Evolutionary conservation across 257 asterid genomes (phyloP).

Genomic region (Petunia secreta): DNA sequence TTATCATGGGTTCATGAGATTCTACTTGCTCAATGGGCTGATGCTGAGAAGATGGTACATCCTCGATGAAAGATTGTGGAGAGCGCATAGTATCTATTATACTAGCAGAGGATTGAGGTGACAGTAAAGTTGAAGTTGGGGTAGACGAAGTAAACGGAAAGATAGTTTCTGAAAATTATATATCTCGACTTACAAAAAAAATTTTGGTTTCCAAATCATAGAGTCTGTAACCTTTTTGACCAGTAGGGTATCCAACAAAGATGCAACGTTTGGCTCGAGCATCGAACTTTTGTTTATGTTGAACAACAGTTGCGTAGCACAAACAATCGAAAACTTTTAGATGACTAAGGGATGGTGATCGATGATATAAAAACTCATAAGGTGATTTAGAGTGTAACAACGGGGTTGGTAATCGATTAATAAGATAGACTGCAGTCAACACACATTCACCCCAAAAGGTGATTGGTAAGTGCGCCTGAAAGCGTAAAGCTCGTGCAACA

Average conservation of each 20-base stretch:
- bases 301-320: conserved; percentile 22
- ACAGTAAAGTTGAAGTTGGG: neutral
- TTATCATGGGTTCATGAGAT: neutral
- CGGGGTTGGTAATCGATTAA: neutral
- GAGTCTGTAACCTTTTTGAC: neutral
- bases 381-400: neutral
- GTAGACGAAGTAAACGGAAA: neutral
- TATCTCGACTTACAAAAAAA: neutral
- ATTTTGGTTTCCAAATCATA: neutral
- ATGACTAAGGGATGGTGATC: neutral
- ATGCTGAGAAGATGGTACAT: neutral
- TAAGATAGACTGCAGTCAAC: neutral
- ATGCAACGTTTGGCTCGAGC: neutral
- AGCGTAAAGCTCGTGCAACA: neutral
- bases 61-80: neutral
- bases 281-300: conserved; percentile 21
- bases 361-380: neutral
- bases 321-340: conserved; percentile 24
- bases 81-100: neutral
- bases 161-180: neutral
- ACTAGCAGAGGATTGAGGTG: neutral
- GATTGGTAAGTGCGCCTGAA: neutral
- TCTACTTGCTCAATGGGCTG: neutral
- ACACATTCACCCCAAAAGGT: conserved; percentile 15
- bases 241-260: neutral